Conservation (phyloP, 345 rosid species). For the Rhodamnia argentea region DNA sequence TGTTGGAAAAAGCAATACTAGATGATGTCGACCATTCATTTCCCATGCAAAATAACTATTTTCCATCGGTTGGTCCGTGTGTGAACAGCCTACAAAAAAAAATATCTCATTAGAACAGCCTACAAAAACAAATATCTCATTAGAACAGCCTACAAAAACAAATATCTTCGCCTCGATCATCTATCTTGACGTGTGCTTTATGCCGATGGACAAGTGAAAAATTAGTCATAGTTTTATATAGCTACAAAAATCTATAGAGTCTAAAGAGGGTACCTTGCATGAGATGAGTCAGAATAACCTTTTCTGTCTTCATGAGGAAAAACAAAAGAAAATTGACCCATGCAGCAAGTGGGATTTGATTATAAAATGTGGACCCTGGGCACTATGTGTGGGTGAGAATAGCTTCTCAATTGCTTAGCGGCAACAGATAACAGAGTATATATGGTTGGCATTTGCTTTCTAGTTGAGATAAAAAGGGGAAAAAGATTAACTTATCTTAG, state of each 20-base stretch:
- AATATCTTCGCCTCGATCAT: neutral
- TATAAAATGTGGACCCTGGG: slow-evolving; percentile 10
- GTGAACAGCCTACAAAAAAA: neutral
- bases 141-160: neutral
- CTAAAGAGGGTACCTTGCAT: neutral
- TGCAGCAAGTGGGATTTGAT: neutral
- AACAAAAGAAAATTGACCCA: neutral
- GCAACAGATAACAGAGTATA: neutral
- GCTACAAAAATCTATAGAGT: neutral
- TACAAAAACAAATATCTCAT: no score
- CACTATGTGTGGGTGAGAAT: slow-evolving; percentile 29
- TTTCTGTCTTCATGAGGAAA: neutral
- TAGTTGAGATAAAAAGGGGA: neutral
- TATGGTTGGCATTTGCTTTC: neutral
- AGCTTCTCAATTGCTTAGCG: neutral
- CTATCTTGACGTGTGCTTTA: neutral
- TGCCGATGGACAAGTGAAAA: neutral
- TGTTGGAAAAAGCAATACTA: neutral
- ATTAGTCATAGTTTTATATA: neutral
- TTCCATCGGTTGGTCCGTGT: neutral
- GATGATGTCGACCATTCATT: neutral
- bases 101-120: neutral
- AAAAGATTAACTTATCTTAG: neutral
- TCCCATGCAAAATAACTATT: neutral
- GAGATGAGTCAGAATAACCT: neutral